Percentiles rank a stretch among this genome's conserved stretches.
These are phyloP conservation scores for Ophiostoma piceae DNA, from an alignment of 2,329 filamentous ascomycete genomes.

Conservation along the genomic window DNA sequence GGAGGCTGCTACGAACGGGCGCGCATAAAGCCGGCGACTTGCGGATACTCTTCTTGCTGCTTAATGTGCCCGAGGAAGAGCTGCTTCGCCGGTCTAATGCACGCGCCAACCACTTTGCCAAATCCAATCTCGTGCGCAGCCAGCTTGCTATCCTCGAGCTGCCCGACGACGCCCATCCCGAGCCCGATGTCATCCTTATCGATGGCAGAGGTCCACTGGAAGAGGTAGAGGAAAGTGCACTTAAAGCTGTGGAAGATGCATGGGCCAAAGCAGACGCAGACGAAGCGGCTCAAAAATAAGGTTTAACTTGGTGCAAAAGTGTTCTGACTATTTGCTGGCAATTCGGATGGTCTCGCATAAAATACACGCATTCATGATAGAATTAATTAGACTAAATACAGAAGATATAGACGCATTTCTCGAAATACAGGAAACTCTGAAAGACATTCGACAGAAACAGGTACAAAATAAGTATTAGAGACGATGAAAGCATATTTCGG, in stretches of 20 bases:
- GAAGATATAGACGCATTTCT: not conserved
- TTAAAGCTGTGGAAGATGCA: conserved; percentile 17
- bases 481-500: not conserved
- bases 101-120: conserved; percentile 69
- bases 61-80: conserved; percentile 58
- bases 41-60: conserved; percentile 65
- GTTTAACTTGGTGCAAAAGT: not conserved
- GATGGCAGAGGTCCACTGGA: conserved; percentile 18
- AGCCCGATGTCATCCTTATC: conserved; percentile 28
- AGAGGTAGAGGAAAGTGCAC: conserved; percentile 20
- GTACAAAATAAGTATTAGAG: not conserved
- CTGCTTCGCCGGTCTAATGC: conserved; percentile 57
- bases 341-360: not conserved
- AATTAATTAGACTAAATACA: not conserved
- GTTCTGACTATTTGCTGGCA: not conserved
- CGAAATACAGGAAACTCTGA: not conserved
- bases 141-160: conserved; percentile 65
- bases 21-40: conserved; percentile 51
- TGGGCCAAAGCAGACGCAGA: conserved; percentile 14
- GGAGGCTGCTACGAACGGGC: conserved; percentile 59
- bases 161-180: conserved; percentile 39
- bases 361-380: not conserved
- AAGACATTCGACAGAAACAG: not conserved
- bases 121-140: conserved; percentile 65
- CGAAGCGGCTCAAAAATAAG: not conserved